phyloP scores from a whole-genome alignment of 106 monocot genomes.

The Xerophyta viscosa region DNA sequence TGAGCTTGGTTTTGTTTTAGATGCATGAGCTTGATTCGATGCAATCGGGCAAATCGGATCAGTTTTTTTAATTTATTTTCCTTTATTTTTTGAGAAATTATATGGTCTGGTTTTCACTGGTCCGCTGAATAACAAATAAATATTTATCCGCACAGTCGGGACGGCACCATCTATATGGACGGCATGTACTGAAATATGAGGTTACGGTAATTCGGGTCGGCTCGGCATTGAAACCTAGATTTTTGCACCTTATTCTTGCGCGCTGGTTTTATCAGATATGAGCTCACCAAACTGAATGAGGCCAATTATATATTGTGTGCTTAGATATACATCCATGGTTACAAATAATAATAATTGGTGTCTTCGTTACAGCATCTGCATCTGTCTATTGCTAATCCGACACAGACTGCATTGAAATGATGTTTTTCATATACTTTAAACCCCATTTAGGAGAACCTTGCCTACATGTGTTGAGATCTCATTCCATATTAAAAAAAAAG shows the following conservation, averaged over 20 bases:
- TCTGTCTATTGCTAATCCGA: conserved; percentile 5
- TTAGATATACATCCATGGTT: not conserved
- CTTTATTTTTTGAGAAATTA: too few relatives aligned
- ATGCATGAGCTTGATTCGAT: too few relatives aligned
- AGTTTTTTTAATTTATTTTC: too few relatives aligned
- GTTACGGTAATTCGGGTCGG: not conserved
- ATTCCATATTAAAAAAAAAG: conserved; percentile 5
- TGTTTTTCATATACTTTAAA: not conserved
- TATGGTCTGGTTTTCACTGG: too few relatives aligned
- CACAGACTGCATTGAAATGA: conserved; percentile 2
- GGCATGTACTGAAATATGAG: not conserved
- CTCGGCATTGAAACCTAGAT: not conserved
- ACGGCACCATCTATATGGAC: too few relatives aligned
- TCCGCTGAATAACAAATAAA: too few relatives aligned
- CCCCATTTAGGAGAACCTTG: not conserved
- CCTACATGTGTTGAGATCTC: conserved; percentile 5
- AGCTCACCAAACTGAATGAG: not conserved
- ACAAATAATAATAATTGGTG: not conserved
- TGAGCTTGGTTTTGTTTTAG: too few relatives aligned
- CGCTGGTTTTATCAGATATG: not conserved
- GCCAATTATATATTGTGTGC: not conserved
- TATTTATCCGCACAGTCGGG: too few relatives aligned
- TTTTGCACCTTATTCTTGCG: not conserved
- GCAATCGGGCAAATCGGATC: too few relatives aligned
- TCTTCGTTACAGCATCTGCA: not conserved